These are phyloP conservation scores for Salinomyces thailandicus DNA, from an alignment of 2,329 filamentous ascomycete genomes.

Conservation along the genomic window DNA sequence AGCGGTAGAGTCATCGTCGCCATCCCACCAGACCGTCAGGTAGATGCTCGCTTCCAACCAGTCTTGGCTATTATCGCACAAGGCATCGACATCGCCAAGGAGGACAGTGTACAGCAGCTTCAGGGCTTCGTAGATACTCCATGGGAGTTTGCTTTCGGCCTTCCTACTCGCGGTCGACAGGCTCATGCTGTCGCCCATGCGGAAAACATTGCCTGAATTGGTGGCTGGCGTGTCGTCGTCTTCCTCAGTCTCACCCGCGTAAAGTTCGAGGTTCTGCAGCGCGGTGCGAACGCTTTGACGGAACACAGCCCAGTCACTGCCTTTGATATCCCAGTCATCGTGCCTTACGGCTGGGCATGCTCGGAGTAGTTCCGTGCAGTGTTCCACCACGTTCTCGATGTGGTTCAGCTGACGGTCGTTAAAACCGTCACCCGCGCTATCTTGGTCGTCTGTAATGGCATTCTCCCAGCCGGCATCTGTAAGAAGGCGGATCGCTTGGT, in stretches of 20 bases:
- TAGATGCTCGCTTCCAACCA: slow-evolving; percentile 85
- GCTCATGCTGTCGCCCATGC: slow-evolving; percentile 42
- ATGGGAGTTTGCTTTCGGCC: slow-evolving; percentile 78
- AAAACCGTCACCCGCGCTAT: slow-evolving; percentile 47
- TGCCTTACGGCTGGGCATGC: slow-evolving; percentile 57
- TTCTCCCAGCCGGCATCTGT: slow-evolving; percentile 67
- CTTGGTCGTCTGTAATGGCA: slow-evolving; percentile 49
- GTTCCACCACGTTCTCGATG: slow-evolving; percentile 59
- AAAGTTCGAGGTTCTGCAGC: slow-evolving; percentile 59
- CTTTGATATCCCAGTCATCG: slow-evolving; percentile 72
- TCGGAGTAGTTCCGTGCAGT: slow-evolving; percentile 58
- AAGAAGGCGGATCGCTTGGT: slow-evolving; percentile 56
- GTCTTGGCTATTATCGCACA: slow-evolving; percentile 68
- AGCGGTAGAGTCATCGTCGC: slow-evolving; percentile 41
- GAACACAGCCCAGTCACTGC: slow-evolving; percentile 74
- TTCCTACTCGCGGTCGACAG: slow-evolving; percentile 56
- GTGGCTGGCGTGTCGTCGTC: slow-evolving; percentile 35
- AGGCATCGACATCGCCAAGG: slow-evolving; percentile 63
- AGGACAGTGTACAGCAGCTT: slow-evolving; percentile 71
- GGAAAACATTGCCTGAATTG: slow-evolving; percentile 15
- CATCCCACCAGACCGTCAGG: slow-evolving; percentile 86
- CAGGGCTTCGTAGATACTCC: slow-evolving; percentile 79
- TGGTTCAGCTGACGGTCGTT: slow-evolving; percentile 61
- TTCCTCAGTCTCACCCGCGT: slow-evolving; percentile 49
- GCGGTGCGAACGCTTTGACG: slow-evolving; percentile 62